A percentile compares a stretch with the other conserved stretches of the same genome.
Conservation (phyloP, 2,329 filamentous ascomycete genomes). For the Colletotrichum lindemuthianum region DNA sequence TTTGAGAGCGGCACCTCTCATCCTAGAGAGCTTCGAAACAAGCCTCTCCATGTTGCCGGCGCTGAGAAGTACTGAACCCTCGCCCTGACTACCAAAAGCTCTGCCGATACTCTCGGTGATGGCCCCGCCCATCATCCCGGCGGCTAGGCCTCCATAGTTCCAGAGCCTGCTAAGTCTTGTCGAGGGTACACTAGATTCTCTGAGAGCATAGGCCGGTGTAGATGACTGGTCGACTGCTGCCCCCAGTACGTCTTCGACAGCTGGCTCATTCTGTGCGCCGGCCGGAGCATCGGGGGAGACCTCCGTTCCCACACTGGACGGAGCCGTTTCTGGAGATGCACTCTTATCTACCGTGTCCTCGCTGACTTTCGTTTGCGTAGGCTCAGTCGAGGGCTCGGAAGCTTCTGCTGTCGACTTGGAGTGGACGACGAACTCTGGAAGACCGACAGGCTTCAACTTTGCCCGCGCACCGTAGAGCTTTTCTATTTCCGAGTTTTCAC, state of each 20-base stretch:
- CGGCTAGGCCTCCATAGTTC: constrained; percentile 94
- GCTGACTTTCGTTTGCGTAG: background rate
- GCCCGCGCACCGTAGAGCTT: constrained; percentile 17
- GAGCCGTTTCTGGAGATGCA: background rate
- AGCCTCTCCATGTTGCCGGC: constrained; percentile 91
- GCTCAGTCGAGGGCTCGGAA: background rate
- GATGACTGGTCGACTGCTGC: constrained; percentile 10
- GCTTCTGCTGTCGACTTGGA: constrained; percentile 6
- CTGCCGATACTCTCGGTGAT: constrained; percentile 86
- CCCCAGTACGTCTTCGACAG: constrained; percentile 6
- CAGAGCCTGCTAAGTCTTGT: constrained; percentile 87
- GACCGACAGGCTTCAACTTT: constrained; percentile 37
- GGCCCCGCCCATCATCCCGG: constrained; percentile 94
- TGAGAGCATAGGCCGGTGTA: constrained; percentile 66
- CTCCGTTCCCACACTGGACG: background rate
- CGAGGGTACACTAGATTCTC: constrained; percentile 90
- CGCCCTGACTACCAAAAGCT: constrained; percentile 73
- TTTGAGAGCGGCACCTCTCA: constrained; percentile 97
- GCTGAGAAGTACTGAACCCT: constrained; percentile 87
- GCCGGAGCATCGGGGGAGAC: background rate
- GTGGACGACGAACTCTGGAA: constrained; percentile 37
- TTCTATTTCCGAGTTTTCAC: background rate
- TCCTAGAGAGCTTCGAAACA: constrained; percentile 90
- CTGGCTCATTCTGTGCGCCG: background rate
- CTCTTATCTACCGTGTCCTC: background rate